A percentile compares a stretch with the other conserved stretches of the same genome.
phyloP scores from a whole-genome alignment of 1,284 basidiomycete genomes.

The Cryptococcus jaspeensis region DNA sequence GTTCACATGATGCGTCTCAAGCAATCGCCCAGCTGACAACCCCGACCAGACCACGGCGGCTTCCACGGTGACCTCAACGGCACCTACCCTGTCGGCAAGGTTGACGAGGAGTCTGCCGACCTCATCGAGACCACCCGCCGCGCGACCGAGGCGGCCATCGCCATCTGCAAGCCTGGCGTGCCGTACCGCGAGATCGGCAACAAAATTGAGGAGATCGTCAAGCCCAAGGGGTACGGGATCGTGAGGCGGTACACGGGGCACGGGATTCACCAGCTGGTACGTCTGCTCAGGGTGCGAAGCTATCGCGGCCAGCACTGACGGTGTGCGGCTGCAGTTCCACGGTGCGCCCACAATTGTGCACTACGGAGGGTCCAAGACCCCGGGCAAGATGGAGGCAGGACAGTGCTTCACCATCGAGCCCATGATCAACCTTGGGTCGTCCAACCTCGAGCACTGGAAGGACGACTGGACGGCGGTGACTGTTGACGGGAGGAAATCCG shows the following conservation, averaged over 20 bases:
- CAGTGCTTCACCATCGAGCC: slow-evolving; percentile 56
- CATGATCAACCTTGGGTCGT: slow-evolving; percentile 84
- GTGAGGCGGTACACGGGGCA: slow-evolving; percentile 89
- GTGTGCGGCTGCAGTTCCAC: slow-evolving; percentile 40
- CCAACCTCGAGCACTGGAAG: slow-evolving; percentile 47
- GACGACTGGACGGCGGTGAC: slow-evolving; percentile 91
- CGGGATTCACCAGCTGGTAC: slow-evolving; percentile 79
- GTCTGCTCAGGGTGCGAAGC: slow-evolving; percentile 20
- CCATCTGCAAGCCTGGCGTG: slow-evolving; percentile 83
- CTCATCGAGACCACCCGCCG: slow-evolving; percentile 77
- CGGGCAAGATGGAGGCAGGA: slow-evolving; percentile 53
- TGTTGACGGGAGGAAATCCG: slow-evolving; percentile 77
- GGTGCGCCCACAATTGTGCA: slow-evolving; percentile 52
- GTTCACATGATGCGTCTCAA: slow-evolving; percentile 8
- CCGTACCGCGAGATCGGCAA: slow-evolving; percentile 63
- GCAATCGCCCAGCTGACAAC: slow-evolving; percentile 1
- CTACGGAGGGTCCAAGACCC: slow-evolving; percentile 52
- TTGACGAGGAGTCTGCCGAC: slow-evolving; percentile 76
- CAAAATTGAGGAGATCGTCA: slow-evolving; percentile 71
- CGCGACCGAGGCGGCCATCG: slow-evolving; percentile 81
- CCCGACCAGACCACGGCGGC: slow-evolving; percentile 40
- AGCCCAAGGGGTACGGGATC: slow-evolving; percentile 73
- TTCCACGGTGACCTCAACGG: slow-evolving; percentile 90
- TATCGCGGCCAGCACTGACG: slow-evolving; percentile 5
- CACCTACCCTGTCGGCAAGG: slow-evolving; percentile 77